Base-by-base conservation (phyloP, 1,139 yeast species). In the Wickerhamomyces sp. region DNA sequence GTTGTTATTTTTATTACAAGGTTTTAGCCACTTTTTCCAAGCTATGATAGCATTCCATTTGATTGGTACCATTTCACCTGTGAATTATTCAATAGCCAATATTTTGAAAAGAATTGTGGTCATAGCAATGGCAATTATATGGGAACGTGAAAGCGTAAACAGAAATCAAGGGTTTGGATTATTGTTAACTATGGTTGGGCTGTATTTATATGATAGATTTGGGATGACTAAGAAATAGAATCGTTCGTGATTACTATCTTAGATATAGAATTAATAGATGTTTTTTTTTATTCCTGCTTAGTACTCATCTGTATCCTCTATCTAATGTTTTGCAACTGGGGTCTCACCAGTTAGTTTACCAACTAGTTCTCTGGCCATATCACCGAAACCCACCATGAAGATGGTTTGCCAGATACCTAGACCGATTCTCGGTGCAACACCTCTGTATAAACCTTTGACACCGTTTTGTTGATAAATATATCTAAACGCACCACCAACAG, bases 361-460 rank as follows among this genome's bases (percentile, higher is more conserved):
- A 36, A 81, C 81, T 41, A 72, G 68, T 40, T 79, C 86, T 60
- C 76, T 80, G 31, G 87, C 87, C 64, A 89, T 86, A 61, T 92
- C 98, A 59, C 97, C 98, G 52, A 92, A 80, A n/a, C 96, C 97
- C 45, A 92, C 97, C 97, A 92, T 92, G 65, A 95, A 92, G 35
- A 92, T 88, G 3, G 98, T 92, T 71, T 92, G 98, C 97, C 97
- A 92, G 47, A 92, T 85, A 51, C 97, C 95, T 54, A 92, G 75
- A 41, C 96, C 97, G 51, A 92, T 78, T 73, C 98, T 84, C 52
- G 98, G 98, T 12, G 97, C 78, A 35, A 90, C 97, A 59, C 98
- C 98, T 64, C 96, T 78, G 64, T 90, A 92, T 51, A 92, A 76
- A 40, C 98, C 98, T 68, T 80, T 82, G 46, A 89, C 48, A 53